Evolutionary conservation across 345 rosid genomes (phyloP).

Genomic region (Combretum micranthum): DNA sequence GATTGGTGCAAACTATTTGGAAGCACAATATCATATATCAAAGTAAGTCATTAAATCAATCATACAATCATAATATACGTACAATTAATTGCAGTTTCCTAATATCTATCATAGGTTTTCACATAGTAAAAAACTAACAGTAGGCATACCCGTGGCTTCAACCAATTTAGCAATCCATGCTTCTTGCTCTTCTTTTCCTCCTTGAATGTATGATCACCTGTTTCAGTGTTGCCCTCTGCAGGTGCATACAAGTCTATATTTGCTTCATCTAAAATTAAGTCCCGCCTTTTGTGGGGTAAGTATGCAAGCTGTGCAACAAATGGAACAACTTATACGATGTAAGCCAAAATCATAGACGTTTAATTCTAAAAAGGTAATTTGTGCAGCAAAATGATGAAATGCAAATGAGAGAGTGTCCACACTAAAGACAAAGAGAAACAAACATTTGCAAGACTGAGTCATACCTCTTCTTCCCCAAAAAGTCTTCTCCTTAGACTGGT

Average conservation of each 20-base stretch:
- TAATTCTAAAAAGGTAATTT: too few relatives aligned
- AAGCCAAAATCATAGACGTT: neutral
- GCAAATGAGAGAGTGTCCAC: neutral
- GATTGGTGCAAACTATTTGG: too few relatives aligned
- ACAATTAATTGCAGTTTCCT: too few relatives aligned
- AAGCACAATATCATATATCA: too few relatives aligned
- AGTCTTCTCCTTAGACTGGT: constrained; percentile 86
- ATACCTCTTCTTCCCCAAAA: constrained; percentile 99
- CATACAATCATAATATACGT: too few relatives aligned
- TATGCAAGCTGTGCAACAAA: constrained; percentile 71
- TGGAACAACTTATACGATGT: constrained; percentile 16
- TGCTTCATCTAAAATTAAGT: constrained; percentile 87
- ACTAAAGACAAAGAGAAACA: neutral
- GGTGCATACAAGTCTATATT: constrained; percentile 74
- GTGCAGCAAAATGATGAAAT: neutral
- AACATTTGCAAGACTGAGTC: neutral
- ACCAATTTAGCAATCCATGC: constrained; percentile 91
- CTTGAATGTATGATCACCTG: constrained; percentile 41
- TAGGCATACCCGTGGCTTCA: constrained; percentile 70
- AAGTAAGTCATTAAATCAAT: too few relatives aligned
- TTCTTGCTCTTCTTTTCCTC: constrained; percentile 86
- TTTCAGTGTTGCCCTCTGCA: constrained; percentile 58
- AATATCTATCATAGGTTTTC: neutral
- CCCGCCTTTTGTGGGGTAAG: constrained; percentile 92
- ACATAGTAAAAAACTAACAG: constrained; percentile 8